Base-by-base conservation (phyloP, 2,329 filamentous ascomycete species). In the Penicillium hesseltinei region DNA sequence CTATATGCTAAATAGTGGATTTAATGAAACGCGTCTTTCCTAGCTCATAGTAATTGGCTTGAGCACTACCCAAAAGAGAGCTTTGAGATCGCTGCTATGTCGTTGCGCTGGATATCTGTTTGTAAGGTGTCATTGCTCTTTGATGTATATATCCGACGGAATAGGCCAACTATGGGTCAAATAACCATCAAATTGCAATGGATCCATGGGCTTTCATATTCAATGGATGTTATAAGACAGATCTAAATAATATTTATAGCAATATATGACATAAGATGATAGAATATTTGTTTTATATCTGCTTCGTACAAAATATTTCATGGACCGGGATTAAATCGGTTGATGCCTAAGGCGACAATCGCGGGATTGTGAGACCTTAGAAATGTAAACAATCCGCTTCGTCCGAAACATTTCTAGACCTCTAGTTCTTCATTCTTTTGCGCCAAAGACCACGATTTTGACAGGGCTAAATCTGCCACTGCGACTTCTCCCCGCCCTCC, bases 281-380 rank as follows among this genome's bases (percentile, higher is more conserved):
- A 10, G 7, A n/a, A 43, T 10, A 23, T 21, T 15, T 27, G 15
- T 21, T 27, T 19, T 36, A 31, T 29, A 21, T 38, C 15, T 17
- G 13, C 13, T 46, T 11, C 4, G 4, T 40, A 40, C n/a, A 11
- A 25, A 27, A n/a, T 29, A 27, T 17, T 21, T 39, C 23, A 52
- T 19, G 4, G 33, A 47, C 25, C 23, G 13, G 31, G 33, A 19
- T 3, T 23, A 45, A 27, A 40, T n/a, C 1, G 8, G 6, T 17
- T 33, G 51, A 11, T 56, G 54, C 54, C 54, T 56, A 19, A 56
- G 54, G 54, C 47, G 19, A 13, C 54, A 19, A 52, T 33, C 19
- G 40, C 53, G 53, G 46, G 42, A 60, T 56, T 36, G 51, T 52
- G 27, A 65, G 58, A 51, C 60, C 44, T 35, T 57, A 13, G 38